Percentiles rank a stretch among this genome's conserved stretches.
Evolutionary conservation across 2,329 filamentous ascomycete species (phyloP).

Genomic region (Aureobasidium melanogenum): DNA sequence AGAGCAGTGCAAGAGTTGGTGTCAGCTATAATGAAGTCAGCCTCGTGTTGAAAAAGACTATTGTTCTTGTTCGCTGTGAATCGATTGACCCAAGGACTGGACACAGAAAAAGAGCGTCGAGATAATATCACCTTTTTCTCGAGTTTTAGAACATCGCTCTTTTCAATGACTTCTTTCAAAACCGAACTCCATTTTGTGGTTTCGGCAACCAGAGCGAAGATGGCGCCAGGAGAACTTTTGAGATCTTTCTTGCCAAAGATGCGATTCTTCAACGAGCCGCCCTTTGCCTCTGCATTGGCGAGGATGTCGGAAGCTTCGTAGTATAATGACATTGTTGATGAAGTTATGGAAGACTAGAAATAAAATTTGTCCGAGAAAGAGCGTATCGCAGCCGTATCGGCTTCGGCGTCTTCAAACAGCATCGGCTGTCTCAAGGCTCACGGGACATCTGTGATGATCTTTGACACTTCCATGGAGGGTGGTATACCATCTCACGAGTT

Average conservation of each 20-base stretch:
- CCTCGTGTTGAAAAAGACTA: neutral
- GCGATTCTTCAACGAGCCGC: slow-evolving; percentile 80
- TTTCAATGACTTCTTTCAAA: slow-evolving; percentile 83
- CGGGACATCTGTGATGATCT: neutral
- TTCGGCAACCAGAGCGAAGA: slow-evolving; percentile 82
- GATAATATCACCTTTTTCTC: slow-evolving; percentile 65
- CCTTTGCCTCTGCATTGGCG: slow-evolving; percentile 50
- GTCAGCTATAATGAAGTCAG: slow-evolving; percentile 30
- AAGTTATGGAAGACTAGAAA: neutral
- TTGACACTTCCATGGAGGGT: neutral
- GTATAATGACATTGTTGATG: slow-evolving; percentile 73
- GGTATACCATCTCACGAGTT: neutral
- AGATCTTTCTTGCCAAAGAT: slow-evolving; percentile 66
- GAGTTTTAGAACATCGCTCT: slow-evolving; percentile 61
- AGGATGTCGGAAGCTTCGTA: slow-evolving; percentile 79
- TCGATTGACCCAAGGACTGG: neutral
- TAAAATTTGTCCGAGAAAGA: neutral
- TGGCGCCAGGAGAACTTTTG: slow-evolving; percentile 69
- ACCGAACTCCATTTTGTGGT: slow-evolving; percentile 83
- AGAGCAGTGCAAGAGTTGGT: slow-evolving; percentile 67
- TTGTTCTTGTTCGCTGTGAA: neutral
- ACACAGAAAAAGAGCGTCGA: neutral
- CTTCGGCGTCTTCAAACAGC: neutral
- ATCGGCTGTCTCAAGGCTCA: neutral
- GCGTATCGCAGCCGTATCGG: neutral